These are phyloP conservation scores for Thozetella sp. DNA, from an alignment of 495 filamentous ascomycete species.

Conservation along the genomic window DNA sequence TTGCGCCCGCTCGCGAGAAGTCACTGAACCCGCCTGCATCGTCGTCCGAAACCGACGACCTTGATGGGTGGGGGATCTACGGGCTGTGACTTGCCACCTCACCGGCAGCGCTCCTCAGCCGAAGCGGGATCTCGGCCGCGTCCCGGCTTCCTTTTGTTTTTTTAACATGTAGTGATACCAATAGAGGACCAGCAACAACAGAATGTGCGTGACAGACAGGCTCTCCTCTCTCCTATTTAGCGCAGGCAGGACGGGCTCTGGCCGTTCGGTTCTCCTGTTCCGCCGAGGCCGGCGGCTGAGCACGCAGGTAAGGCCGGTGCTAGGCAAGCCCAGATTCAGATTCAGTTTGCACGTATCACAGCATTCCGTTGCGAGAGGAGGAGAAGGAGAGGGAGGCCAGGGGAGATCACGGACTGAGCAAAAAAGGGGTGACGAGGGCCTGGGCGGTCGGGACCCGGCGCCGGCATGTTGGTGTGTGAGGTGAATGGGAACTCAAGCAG, in stretches of 20 bases:
- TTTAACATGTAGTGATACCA: conserved; percentile 29
- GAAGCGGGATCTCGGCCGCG: not conserved
- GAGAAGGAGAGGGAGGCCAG: too few species aligned
- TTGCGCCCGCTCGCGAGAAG: conserved; percentile 29
- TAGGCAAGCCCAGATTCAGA: too few species aligned
- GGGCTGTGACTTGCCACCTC: conserved; percentile 38
- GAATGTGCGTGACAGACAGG: not conserved
- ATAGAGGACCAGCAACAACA: conserved; percentile 16
- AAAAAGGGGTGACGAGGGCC: too few species aligned
- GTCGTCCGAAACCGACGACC: conserved; percentile 22
- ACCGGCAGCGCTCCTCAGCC: not conserved
- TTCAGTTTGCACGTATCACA: too few species aligned
- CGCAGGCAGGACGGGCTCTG: not conserved
- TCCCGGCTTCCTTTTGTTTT: conserved; percentile 1
- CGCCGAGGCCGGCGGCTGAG: too few species aligned
- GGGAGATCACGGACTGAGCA: too few species aligned
- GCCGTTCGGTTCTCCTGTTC: not conserved
- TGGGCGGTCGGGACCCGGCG: too few species aligned
- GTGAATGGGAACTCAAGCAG: too few species aligned
- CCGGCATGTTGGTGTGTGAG: too few species aligned
- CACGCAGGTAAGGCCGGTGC: too few species aligned
- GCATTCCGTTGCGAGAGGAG: too few species aligned
- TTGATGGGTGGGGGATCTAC: conserved; percentile 56
- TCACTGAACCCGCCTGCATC: conserved; percentile 10
- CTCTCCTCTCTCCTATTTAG: not conserved